Percentiles rank a stretch among this genome's conserved stretches.
Conservation (phyloP, 352 stramenopile genomes). For the Globisporangium radiosum region DNA sequence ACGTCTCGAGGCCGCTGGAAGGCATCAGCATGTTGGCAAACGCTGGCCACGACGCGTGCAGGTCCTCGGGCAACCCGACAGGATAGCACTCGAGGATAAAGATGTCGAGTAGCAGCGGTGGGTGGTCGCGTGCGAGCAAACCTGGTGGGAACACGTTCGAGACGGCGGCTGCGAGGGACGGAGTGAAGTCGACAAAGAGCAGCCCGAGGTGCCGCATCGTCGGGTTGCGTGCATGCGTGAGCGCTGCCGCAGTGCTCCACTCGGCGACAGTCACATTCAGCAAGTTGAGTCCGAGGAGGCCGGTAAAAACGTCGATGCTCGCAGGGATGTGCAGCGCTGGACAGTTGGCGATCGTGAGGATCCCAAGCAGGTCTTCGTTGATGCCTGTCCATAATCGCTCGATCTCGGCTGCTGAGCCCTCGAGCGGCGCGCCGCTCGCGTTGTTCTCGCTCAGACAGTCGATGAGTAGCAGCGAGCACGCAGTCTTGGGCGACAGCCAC, state of each 20-base stretch:
- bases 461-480: constrained; percentile 13
- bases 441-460: constrained; percentile 2
- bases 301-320: constrained; percentile 10
- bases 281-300: constrained; percentile 20
- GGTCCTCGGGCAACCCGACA: background rate
- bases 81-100: constrained; percentile 4
- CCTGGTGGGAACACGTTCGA: constrained; percentile 7
- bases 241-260: constrained; percentile 10
- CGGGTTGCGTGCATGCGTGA: constrained; percentile 4
- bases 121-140: constrained; percentile 2
- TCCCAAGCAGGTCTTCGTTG: constrained; percentile 4
- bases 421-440: background rate
- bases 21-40: constrained; percentile 11
- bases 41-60: constrained; percentile 1
- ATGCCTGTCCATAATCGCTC: constrained; percentile 1
- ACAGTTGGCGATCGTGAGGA: constrained; percentile 21
- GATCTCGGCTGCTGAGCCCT: constrained; percentile 1
- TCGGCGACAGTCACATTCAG: constrained; percentile 20
- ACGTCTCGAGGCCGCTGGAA: constrained; percentile 2
- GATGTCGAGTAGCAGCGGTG: constrained; percentile 1
- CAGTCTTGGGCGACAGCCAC: constrained; percentile 8
- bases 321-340: constrained; percentile 11
- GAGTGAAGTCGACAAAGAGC: constrained; percentile 3
- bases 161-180: constrained; percentile 2
- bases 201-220: constrained; percentile 9